These are phyloP conservation scores for Trypanosomatidae sp. DNA, from an alignment of 208 protist genomes.

Conservation along the genomic window DNA sequence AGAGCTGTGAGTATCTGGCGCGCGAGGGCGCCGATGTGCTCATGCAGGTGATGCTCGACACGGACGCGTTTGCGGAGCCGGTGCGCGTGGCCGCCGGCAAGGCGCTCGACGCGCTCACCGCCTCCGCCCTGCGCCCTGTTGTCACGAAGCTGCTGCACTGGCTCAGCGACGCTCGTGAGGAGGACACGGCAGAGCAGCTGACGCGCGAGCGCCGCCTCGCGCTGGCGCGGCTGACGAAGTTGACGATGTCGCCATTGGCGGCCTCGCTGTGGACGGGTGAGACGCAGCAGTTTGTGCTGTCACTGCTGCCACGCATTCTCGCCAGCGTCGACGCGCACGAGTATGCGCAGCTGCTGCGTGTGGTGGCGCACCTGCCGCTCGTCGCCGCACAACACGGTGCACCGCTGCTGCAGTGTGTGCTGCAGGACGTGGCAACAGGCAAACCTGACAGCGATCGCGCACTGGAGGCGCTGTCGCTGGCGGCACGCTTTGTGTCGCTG, in stretches of 20 bases:
- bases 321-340: constrained; percentile 51
- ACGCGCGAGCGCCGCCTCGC: constrained; percentile 69
- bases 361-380: constrained; percentile 42
- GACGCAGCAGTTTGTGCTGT: constrained; percentile 44
- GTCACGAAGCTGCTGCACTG: constrained; percentile 81
- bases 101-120: constrained; percentile 56
- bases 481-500: constrained; percentile 19
- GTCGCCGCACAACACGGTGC: constrained; percentile 32
- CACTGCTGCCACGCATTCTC: constrained; percentile 51
- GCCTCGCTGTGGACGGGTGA: constrained; percentile 65
- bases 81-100: constrained; percentile 51
- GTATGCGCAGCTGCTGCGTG: constrained; percentile 49
- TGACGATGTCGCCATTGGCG: constrained; percentile 21
- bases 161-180: constrained; percentile 75
- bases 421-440: constrained; percentile 24
- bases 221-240: constrained; percentile 22
- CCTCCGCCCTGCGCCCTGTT: constrained; percentile 52
- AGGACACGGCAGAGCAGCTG: constrained; percentile 66
- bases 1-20: constrained; percentile 66
- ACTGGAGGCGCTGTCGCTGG: constrained; percentile 44
- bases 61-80: constrained; percentile 53
- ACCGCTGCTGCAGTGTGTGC: constrained; percentile 42
- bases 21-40: constrained; percentile 79
- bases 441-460: constrained; percentile 23
- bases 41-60: constrained; percentile 79